Conservation (phyloP, 331 rosid genomes). For the Malus hybrid region DNA sequence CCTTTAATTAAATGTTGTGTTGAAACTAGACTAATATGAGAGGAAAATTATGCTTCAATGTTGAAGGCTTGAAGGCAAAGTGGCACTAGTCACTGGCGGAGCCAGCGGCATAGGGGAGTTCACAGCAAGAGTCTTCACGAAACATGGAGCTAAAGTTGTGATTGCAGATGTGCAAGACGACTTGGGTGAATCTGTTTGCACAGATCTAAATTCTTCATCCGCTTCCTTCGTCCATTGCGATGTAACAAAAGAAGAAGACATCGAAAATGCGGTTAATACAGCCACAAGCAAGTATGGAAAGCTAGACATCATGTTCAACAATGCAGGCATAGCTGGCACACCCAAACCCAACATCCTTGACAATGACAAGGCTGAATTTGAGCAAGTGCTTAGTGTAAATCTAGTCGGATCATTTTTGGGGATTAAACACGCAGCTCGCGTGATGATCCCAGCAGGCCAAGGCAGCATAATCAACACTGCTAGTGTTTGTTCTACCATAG, state of each 20-base stretch:
- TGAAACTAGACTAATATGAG: neutral
- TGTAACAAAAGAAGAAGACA: slow-evolving; percentile 27
- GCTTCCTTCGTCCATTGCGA: slow-evolving; percentile 37
- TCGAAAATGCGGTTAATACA: slow-evolving; percentile 27
- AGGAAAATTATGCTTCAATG: neutral
- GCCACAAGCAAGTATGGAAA: slow-evolving; percentile 33
- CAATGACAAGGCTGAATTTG: slow-evolving; percentile 12
- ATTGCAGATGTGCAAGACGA: slow-evolving; percentile 44
- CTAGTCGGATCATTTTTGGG: slow-evolving; percentile 37
- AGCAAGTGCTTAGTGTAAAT: slow-evolving; percentile 29
- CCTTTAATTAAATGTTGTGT: neutral
- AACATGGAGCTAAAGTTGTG: slow-evolving; percentile 43
- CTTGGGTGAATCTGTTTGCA: slow-evolving; percentile 21
- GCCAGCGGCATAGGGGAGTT: slow-evolving; percentile 51
- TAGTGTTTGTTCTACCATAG: slow-evolving; percentile 4
- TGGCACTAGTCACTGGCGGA: slow-evolving; percentile 49
- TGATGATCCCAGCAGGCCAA: slow-evolving; percentile 21
- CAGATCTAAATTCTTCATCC: neutral
- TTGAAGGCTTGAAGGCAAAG: slow-evolving; percentile 48
- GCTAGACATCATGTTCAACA: slow-evolving; percentile 57
- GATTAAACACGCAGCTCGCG: slow-evolving; percentile 44
- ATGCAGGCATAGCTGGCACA: slow-evolving; percentile 17
- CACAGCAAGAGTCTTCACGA: slow-evolving; percentile 36
- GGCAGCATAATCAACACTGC: slow-evolving; percentile 21
- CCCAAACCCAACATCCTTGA: slow-evolving; percentile 17